These are phyloP conservation scores for Monilinia fructicola DNA, from an alignment of 2,329 filamentous ascomycete species.

Conservation along the genomic window DNA sequence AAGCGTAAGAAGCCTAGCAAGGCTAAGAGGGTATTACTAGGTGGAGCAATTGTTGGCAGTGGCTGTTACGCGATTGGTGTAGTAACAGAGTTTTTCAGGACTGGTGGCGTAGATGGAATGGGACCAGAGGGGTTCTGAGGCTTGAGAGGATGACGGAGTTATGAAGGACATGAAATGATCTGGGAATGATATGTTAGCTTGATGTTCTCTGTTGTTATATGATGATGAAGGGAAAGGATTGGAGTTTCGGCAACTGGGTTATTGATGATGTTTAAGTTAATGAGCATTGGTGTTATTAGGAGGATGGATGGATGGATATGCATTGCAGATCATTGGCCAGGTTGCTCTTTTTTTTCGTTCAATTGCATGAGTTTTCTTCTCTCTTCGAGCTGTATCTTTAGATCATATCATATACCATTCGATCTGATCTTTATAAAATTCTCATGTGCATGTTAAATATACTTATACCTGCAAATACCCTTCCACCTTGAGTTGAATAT, in stretches of 20 bases:
- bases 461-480: not conserved
- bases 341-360: not conserved
- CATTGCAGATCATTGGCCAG: conserved; percentile 6
- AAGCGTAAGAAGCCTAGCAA: conserved; percentile 44
- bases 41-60: conserved; percentile 55
- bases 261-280: conserved; percentile 12
- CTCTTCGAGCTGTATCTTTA: conserved; percentile 10
- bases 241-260: conserved; percentile 13
- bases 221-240: not conserved
- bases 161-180: not conserved
- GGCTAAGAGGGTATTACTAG: conserved; percentile 51
- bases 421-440: conserved; percentile 4
- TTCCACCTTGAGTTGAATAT: not conserved
- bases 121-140: conserved; percentile 39
- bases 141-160: not conserved
- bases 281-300: conserved; percentile 21
- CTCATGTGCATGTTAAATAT: no score
- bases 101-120: conserved; percentile 47
- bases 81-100: conserved; percentile 57
- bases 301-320: conserved; percentile 8
- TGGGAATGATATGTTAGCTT: conserved; percentile 1
- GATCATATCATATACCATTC: conserved; percentile 13
- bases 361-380: conserved; percentile 1
- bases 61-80: conserved; percentile 59
- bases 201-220: not conserved